Conservation (phyloP, 2,329 filamentous ascomycete species). For the Monilinia vaccinii-corymbosi region DNA sequence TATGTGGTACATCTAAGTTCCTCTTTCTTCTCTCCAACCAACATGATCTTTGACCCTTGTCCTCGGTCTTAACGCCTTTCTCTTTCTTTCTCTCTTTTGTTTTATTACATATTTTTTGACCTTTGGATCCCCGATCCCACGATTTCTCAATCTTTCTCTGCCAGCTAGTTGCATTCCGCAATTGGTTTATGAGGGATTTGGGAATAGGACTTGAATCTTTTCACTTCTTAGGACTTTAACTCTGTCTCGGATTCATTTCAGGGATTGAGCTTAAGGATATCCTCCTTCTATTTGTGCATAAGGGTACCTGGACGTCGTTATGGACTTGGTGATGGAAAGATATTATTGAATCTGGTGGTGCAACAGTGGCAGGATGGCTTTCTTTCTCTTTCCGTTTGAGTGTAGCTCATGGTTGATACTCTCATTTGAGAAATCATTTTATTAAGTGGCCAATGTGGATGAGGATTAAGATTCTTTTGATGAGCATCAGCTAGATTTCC, state of each 20-base stretch:
- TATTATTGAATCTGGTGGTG: not conserved
- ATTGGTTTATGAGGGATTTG: not conserved
- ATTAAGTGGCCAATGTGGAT: not conserved
- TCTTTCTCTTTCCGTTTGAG: not conserved
- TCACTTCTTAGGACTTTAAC: conserved; percentile 17
- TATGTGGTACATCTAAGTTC: conserved; percentile 30
- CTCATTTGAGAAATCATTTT: not conserved
- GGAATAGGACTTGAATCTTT: conserved; percentile 14
- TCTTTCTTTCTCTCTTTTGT: conserved; percentile 15
- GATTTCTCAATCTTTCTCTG: not conserved
- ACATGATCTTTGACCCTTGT: conserved; percentile 15
- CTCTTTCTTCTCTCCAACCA: not conserved
- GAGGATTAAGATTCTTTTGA: not conserved
- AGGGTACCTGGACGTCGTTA: not conserved
- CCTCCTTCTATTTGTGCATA: not conserved
- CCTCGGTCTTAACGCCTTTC: conserved; percentile 13
- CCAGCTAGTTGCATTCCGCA: not conserved
- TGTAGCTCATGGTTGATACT: not conserved
- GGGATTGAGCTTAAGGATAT: not conserved
- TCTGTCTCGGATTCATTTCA: not conserved
- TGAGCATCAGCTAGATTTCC: not conserved
- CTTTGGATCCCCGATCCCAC: conserved; percentile 13
- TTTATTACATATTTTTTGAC: conserved; percentile 16
- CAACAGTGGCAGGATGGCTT: not conserved
- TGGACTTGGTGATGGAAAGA: not conserved